Base-by-base conservation (phyloP, 1,284 basidiomycete genomes). In the Papiliotrema flavescens region DNA sequence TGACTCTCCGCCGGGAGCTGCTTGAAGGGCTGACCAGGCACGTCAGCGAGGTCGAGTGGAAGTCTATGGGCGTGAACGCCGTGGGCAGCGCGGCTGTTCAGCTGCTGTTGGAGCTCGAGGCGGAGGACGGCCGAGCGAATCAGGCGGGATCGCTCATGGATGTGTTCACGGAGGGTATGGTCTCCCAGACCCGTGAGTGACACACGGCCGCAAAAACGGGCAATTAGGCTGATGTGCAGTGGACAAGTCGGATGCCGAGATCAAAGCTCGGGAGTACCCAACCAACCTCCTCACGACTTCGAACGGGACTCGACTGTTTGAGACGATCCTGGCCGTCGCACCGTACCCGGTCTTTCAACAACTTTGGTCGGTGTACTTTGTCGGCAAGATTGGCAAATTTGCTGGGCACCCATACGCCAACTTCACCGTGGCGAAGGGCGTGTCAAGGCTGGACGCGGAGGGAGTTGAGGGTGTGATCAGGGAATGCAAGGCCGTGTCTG, bases 361-460 rank as follows among this genome's bases (percentile, higher is more conserved):
- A 0, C 67, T 96, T 5, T 96, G 92, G 91, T 67, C 75, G 4
- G 81, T 81, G 0, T 94, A 95, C 75, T 87, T 97, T 67, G 73
- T 77, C 22, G 75, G 84, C 22, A 89, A 86, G 62, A 77, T 94
- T 40, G 75, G 81, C 6, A 84, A 86, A 57, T 79, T 95, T 24
- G 84, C 87, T 4, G 77, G 81, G 13, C 93, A 97, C 74, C 90
- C 92, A 1, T 88, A 92, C 2, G 90, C 89, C 22, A 96, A 96
- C 70, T 97, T 91, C 66, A 90, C 95, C 17, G 80, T 92, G 6
- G 87, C 90, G 0, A 87, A 85, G 67, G 88, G 85, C 0, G 61
- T 94, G 15, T 82, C 83, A 48, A 79, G 88, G 39, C 71, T 85
- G 19, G 79, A 81, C 28, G 74, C 72, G 7, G 74, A 78, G 5